These are phyloP conservation scores for Nicotiana rustica DNA, from an alignment of 305 asterid genomes.

Conservation along the genomic window DNA sequence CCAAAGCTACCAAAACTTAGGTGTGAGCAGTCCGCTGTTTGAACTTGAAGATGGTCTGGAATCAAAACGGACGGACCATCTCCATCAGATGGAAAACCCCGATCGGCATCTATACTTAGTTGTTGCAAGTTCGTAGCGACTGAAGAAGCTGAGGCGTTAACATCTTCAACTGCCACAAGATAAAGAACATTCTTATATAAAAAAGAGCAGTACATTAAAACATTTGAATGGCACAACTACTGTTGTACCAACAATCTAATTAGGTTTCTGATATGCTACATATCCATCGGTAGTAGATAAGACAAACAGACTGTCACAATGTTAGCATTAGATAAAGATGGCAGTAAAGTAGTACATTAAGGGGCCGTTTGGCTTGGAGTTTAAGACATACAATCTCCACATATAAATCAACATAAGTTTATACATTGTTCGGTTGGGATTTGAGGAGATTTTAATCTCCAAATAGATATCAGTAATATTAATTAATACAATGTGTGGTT, in stretches of 20 bases:
- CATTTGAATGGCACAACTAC: constrained; percentile 12
- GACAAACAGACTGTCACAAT: neutral
- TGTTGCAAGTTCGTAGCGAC: constrained; percentile 74
- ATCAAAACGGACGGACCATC: constrained; percentile 71
- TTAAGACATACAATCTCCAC: too few relatives aligned
- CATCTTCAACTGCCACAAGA: constrained; percentile 67
- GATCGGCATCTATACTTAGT: constrained; percentile 62
- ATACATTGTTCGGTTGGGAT: too few relatives aligned
- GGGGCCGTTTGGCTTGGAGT: too few relatives aligned
- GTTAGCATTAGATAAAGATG: constrained; percentile 25
- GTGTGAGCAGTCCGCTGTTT: constrained; percentile 78
- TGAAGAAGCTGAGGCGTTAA: constrained; percentile 58
- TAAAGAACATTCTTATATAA: constrained; percentile 8
- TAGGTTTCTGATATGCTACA: constrained; percentile 27
- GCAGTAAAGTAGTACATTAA: neutral
- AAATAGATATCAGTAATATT: too few relatives aligned
- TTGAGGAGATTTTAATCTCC: too few relatives aligned
- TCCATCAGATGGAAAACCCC: constrained; percentile 56
- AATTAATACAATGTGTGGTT: too few relatives aligned
- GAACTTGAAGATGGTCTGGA: constrained; percentile 89
- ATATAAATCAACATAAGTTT: too few relatives aligned
- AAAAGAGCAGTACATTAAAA: constrained; percentile 25
- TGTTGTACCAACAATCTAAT: neutral
- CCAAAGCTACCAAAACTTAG: constrained; percentile 95
- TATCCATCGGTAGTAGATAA: neutral